phyloP scores from a whole-genome alignment of 176 grass and related monocot genomes.

The Saccharum officinarum region DNA sequence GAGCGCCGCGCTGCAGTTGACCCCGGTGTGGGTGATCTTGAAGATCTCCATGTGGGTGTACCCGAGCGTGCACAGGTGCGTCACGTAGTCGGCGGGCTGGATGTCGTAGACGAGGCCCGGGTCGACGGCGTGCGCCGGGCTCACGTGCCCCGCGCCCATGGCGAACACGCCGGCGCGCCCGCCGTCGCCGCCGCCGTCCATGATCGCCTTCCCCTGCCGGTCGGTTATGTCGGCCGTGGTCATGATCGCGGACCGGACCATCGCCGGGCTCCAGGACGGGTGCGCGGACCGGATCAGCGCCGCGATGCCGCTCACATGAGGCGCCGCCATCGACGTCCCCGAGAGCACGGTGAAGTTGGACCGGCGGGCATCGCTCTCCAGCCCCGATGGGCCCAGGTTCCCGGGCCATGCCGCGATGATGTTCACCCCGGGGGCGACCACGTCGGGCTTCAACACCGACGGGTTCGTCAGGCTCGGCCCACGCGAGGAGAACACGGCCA shows the following conservation, averaged over 20 bases:
- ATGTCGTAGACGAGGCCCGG: constrained; percentile 81
- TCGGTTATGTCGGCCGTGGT: constrained; percentile 72
- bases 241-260: constrained; percentile 80
- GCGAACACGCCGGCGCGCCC: constrained; percentile 49
- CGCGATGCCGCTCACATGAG: constrained; percentile 74
- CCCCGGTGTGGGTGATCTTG: constrained; percentile 71
- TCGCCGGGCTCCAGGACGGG: constrained; percentile 70
- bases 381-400: constrained; percentile 66
- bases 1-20: constrained; percentile 56
- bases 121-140: constrained; percentile 62
- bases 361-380: constrained; percentile 49
- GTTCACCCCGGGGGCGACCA: constrained; percentile 79
- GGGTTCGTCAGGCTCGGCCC: constrained; percentile 86
- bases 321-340: constrained; percentile 89
- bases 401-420: constrained; percentile 94
- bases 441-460: constrained; percentile 75
- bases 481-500: constrained; percentile 75
- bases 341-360: constrained; percentile 91
- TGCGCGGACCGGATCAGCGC: constrained; percentile 61
- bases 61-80: constrained; percentile 79
- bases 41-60: constrained; percentile 73
- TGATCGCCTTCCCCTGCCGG: constrained; percentile 61
- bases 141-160: constrained; percentile 72
- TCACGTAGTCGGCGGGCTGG: constrained; percentile 59
- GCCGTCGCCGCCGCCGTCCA: constrained; percentile 28